Percentiles rank a stretch among this genome's conserved stretches.
phyloP scores from a whole-genome alignment of 441 rosid species.

The Geranium incanum region DNA sequence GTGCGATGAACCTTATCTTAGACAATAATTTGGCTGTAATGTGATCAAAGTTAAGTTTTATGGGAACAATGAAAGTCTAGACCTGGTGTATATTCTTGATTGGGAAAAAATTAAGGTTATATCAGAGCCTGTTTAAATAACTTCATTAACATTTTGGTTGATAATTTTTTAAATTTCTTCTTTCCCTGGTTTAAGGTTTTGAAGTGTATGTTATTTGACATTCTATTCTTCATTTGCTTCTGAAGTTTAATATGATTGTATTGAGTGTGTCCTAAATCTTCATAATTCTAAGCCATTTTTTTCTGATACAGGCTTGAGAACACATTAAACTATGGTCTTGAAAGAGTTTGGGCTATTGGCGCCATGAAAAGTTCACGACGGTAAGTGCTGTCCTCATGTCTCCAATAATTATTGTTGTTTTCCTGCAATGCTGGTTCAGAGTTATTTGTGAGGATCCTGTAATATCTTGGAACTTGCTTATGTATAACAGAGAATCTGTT shows the following conservation, averaged over 20 bases:
- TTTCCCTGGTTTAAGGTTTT: neutral
- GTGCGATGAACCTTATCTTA: neutral
- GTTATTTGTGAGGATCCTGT: neutral
- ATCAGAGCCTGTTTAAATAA: neutral
- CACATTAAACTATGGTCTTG: constrained; percentile 79
- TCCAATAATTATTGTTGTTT: neutral
- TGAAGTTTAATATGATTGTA: neutral
- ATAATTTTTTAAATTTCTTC: neutral
- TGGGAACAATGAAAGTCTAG: too few relatives aligned
- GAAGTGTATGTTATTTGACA: neutral
- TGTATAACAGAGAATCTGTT: neutral
- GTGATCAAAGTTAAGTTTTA: neutral
- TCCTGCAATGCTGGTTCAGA: neutral
- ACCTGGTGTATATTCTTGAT: neutral
- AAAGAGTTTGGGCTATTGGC: constrained; percentile 83
- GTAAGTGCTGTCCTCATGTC: constrained; percentile 32
- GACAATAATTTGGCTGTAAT: neutral
- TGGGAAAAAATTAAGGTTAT: neutral
- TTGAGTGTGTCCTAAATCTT: neutral
- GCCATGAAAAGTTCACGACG: constrained; percentile 64
- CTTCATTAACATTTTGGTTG: neutral
- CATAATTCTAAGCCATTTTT: constrained; percentile 8
- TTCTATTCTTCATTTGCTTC: neutral
- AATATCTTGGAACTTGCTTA: neutral
- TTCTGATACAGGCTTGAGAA: constrained; percentile 62